Percentiles rank a stretch among this genome's conserved stretches.
Conservation (phyloP, 257 asterid genomes). For the Gentiana macrophylla region DNA sequence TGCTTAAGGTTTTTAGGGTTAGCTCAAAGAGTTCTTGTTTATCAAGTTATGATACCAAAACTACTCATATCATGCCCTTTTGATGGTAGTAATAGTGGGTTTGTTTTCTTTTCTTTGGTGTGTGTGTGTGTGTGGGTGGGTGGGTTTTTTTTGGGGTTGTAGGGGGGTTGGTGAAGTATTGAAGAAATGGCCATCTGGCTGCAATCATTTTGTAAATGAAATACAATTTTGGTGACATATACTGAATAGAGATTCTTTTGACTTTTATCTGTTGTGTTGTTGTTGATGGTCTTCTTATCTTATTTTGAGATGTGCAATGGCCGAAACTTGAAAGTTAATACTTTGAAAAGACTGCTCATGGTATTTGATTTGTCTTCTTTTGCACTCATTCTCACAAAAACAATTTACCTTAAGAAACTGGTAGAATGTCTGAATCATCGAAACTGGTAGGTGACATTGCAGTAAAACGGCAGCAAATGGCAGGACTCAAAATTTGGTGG, state of each 20-base stretch:
- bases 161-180: not conserved
- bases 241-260: slow-evolving; percentile 10
- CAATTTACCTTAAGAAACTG: too few relatives aligned
- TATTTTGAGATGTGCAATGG: slow-evolving; percentile 20
- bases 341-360: slow-evolving; percentile 1
- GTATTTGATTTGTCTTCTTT: not conserved
- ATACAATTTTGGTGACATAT: slow-evolving; percentile 37
- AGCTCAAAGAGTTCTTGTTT: slow-evolving; percentile 31
- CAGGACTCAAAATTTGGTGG: too few relatives aligned
- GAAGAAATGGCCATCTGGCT: not conserved
- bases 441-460: too few relatives aligned
- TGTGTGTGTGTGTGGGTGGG: not conserved
- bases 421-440: too few relatives aligned
- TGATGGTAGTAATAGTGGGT: slow-evolving; percentile 18
- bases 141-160: not conserved
- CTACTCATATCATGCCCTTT: slow-evolving; percentile 86
- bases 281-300: slow-evolving; percentile 9
- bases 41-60: slow-evolving; percentile 62
- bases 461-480: too few relatives aligned
- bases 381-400: too few relatives aligned
- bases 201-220: slow-evolving; percentile 15
- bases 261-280: not conserved
- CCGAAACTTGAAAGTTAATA: slow-evolving; percentile 2
- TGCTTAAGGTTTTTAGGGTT: slow-evolving; percentile 52
- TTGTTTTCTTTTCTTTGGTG: slow-evolving; percentile 2